Evolutionary conservation across 2,329 filamentous ascomycete species (phyloP).

Genomic region (Amauroascus niger): DNA sequence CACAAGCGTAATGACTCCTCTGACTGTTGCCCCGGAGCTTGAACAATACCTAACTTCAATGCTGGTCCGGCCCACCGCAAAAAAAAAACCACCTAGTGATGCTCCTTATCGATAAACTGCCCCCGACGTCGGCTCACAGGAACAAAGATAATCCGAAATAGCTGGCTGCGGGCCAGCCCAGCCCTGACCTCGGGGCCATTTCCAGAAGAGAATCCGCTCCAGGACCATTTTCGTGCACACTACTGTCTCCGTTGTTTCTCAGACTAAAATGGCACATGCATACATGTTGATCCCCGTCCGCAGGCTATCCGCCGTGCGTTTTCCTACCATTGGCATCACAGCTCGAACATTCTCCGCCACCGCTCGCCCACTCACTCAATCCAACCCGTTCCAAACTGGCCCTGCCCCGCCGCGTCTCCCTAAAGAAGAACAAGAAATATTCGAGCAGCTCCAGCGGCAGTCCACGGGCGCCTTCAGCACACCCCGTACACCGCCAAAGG

Average conservation of each 20-base stretch:
- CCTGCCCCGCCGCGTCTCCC: conserved; percentile 80
- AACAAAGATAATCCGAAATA: background rate
- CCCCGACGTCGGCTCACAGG: background rate
- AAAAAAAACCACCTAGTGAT: background rate
- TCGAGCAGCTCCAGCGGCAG: conserved; percentile 71
- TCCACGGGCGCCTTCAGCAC: conserved; percentile 71
- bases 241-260: no score
- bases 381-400: conserved; percentile 31
- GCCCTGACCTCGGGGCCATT: no score
- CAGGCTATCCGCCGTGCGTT: background rate
- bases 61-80: background rate
- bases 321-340: background rate
- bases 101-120: conserved; percentile 6
- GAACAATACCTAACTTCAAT: background rate
- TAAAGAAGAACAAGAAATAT: conserved; percentile 78
- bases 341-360: conserved; percentile 3
- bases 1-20: background rate
- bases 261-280: background rate
- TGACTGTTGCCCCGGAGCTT: background rate
- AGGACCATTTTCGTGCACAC: no score
- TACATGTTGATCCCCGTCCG: background rate
- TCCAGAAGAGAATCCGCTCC: no score
- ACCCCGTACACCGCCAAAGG: conserved; percentile 37
- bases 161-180: no score
- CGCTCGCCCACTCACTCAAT: conserved; percentile 20